These are phyloP conservation scores for Xeromyces bisporus DNA, from an alignment of 495 filamentous ascomycete species.

Conservation along the genomic window DNA sequence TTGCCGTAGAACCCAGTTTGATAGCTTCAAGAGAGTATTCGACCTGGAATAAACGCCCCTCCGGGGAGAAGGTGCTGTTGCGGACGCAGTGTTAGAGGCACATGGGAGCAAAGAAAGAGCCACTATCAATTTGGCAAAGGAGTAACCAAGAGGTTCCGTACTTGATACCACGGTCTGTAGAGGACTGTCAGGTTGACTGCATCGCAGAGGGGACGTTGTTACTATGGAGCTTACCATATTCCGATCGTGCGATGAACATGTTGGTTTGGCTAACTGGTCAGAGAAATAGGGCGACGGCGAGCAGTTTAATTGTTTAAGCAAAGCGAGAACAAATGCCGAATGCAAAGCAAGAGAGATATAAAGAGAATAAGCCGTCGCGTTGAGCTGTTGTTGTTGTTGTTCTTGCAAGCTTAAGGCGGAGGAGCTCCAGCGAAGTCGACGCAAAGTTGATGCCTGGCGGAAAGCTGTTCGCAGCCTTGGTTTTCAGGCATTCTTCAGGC, in stretches of 20 bases:
- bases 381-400: neutral
- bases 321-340: too few species aligned
- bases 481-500: neutral
- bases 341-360: too few species aligned
- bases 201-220: conserved; percentile 7
- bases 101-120: neutral
- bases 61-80: conserved; percentile 92
- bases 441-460: neutral
- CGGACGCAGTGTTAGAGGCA: conserved; percentile 12
- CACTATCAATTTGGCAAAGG: conserved; percentile 1
- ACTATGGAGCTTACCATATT: conserved; percentile 78
- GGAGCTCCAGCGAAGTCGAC: neutral
- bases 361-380: neutral
- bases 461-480: neutral
- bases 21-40: conserved; percentile 99
- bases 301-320: too few species aligned
- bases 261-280: conserved; percentile 23
- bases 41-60: conserved; percentile 99
- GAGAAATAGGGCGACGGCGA: conserved; percentile 1
- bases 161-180: conserved; percentile 95
- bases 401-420: neutral
- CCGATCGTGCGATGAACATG: conserved; percentile 99
- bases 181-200: conserved; percentile 16
- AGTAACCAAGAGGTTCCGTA: conserved; percentile 28
- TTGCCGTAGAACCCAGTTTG: conserved; percentile 96